Percentiles rank a stretch among this genome's conserved stretches.
Conservation (phyloP, 2,329 filamentous ascomycete genomes). For the Neospermospora avenae region DNA sequence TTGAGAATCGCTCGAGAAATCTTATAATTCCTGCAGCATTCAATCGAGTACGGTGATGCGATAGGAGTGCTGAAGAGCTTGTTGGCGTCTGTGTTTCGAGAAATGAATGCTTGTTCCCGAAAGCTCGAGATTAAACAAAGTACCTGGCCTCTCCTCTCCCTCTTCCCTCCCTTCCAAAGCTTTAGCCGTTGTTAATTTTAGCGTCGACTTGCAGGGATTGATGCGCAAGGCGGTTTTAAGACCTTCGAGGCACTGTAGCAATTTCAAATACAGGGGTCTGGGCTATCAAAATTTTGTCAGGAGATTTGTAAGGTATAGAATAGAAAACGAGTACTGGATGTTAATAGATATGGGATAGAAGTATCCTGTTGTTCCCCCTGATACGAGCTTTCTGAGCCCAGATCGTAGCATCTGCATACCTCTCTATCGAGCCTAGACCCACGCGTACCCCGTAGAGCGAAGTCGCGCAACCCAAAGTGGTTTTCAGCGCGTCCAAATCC, state of each 20-base stretch:
- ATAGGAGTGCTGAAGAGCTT: background rate
- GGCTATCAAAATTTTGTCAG: background rate
- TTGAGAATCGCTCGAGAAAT: background rate
- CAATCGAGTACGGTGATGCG: constrained; percentile 5
- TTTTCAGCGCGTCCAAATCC: constrained; percentile 13
- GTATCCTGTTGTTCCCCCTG: background rate
- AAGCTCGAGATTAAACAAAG: constrained; percentile 1
- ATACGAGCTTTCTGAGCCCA: background rate
- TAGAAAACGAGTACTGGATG: background rate
- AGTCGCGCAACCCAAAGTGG: constrained; percentile 5
- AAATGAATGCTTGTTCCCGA: constrained; percentile 1
- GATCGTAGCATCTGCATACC: background rate
- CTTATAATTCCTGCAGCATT: constrained; percentile 19
- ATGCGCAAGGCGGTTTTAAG: constrained; percentile 1
- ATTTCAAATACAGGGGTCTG: background rate
- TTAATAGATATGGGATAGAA: background rate
- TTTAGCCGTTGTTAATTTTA: constrained; percentile 21
- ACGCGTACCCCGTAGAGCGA: constrained; percentile 11
- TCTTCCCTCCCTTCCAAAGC: constrained; percentile 10
- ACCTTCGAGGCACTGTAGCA: background rate
- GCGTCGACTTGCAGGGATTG: constrained; percentile 13
- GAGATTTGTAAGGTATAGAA: background rate
- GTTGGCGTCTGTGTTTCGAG: constrained; percentile 5
- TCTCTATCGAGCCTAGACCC: background rate
- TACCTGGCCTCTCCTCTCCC: constrained; percentile 22